Evolutionary conservation across 2,329 filamentous ascomycete genomes (phyloP), one percentile per base, ranked within the genome.

Genomic region (Capronia coronata): DNA sequence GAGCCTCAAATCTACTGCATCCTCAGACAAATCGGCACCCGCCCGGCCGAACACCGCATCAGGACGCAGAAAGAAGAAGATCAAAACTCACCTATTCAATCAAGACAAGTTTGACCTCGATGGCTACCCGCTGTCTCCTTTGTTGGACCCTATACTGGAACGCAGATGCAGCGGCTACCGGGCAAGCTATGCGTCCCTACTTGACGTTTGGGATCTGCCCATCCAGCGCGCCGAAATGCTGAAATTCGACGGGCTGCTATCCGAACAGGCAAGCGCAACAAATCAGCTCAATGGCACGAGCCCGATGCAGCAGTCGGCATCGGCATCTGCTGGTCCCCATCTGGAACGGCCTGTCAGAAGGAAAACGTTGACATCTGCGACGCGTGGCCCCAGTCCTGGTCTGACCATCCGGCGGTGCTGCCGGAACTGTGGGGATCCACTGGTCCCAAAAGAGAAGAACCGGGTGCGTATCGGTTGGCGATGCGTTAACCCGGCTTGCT

Each of bases 151-250:
- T 38, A 67, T 66, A 8, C 70, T 75, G 38, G 69, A 71, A 16
- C 65, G 63, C 56, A 66, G 75, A 37, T 77, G 76, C 57, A 66
- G 65, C 5, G 67, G 72, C 1, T 84, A 81, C 67, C 73, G 78
- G 35, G 65, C 69, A 43, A 68, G 73, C 38, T 83, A 83, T 63
- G 77, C 80, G 2, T 68, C 79, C 41, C 67, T 80, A 48, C 69
- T 83, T 3, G 74, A 73, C n/a, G 72, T 75, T 7, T 83, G 79
- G 80, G 73, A 72, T 10, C 57, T 83, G 9, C 67, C 72, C 10
- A 69, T 77, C 18, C 68, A 76, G 55, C 71, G 74, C 43, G 74
- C 75, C 11, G 79, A 83, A 62, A 67, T 83, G 1, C 67, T 81
- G 21, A 81, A 80, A 56, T 76, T 77, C 49, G 74, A 76, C 43